These are phyloP conservation scores for Pascua guehoae DNA, from an alignment of 1,284 basidiomycete genomes.

Conservation along the genomic window DNA sequence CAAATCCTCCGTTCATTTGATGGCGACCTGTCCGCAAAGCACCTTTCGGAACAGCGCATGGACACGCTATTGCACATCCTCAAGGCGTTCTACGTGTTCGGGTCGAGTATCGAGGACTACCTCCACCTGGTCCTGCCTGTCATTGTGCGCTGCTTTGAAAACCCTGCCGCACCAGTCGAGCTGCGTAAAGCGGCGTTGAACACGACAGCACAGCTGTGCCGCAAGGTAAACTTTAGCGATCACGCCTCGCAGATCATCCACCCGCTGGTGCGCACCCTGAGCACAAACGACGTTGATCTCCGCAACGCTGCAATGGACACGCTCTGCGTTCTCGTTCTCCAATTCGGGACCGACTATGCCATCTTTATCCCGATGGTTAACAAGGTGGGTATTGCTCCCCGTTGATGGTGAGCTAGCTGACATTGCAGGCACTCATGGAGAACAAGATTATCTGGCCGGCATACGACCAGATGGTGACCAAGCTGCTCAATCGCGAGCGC, in stretches of 20 bases:
- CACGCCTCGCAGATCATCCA: constrained; percentile 97
- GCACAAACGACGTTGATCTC: constrained; percentile 72
- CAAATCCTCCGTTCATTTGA: constrained; percentile 86
- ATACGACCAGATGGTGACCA: constrained; percentile 84
- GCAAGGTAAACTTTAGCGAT: constrained; percentile 97
- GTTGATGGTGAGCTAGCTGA: not conserved
- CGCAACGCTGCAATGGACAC: constrained; percentile 88
- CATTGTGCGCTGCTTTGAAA: constrained; percentile 88
- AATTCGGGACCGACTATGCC: constrained; percentile 93
- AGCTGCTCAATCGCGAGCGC: constrained; percentile 86
- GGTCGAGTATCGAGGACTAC: constrained; percentile 95
- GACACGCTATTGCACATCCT: constrained; percentile 76
- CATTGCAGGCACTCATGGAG: constrained; percentile 64
- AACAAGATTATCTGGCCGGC: constrained; percentile 77
- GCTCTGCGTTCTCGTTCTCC: constrained; percentile 83
- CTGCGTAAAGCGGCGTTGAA: constrained; percentile 85
- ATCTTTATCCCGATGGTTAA: constrained; percentile 97
- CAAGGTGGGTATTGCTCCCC: constrained; percentile 60
- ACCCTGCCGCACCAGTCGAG: constrained; percentile 67
- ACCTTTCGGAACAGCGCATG: constrained; percentile 69
- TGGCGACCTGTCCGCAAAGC: constrained; percentile 58
- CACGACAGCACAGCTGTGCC: constrained; percentile 85
- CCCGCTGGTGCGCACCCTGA: constrained; percentile 84
- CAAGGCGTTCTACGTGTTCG: constrained; percentile 88
- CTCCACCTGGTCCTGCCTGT: constrained; percentile 94